Base-by-base conservation (phyloP, 2,329 filamentous ascomycete species). In the Ophiobolus disseminans region DNA sequence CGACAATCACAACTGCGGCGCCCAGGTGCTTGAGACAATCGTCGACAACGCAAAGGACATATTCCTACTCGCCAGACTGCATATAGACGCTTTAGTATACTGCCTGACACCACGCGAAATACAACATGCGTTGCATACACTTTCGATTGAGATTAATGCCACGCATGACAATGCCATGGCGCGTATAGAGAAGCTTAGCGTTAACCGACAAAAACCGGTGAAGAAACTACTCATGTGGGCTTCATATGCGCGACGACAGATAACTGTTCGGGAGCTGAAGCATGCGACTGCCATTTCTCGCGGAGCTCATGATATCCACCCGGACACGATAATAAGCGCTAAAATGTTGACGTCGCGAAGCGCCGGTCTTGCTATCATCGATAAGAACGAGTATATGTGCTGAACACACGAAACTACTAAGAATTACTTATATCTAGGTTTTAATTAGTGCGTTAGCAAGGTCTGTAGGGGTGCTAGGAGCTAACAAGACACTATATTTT, bases 21-120 rank as follows among this genome's bases (percentile, higher is more conserved):
- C 20, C 8, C 17, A 20, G 3, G 22, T 37, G 7, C 34, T 21
- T n/a, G 14, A 13, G 3, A 11, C 20, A 20, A 37, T 37, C 19
- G 14, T 37, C n/a, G 34, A 37, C 9, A 37, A 37, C 14, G 34
- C 34, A 4, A 37, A 37, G 22, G 34, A 37, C 34, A 37, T 37
- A 20, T 37, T n/a, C n/a, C n/a, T n/a, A n/a, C n/a, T n/a, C n/a
- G n/a, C n/a, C n/a, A n/a, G n/a, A n/a, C n/a, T n/a, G n/a, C 34
- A 37, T 13, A 37, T 37, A 20, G 34, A 37, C 14, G 34, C 34
- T 5, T 37, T 37, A 13, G 34, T n/a, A n/a, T n/a, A n/a, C n/a
- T n/a, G n/a, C n/a, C n/a, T n/a, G n/a, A n/a, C n/a, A n/a, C n/a
- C n/a, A n/a, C n/a, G n/a, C n/a, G n/a, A n/a, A n/a, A n/a, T n/a